A percentile compares a stretch with the other conserved stretches of the same genome.
Evolutionary conservation across 208 protist genomes (phyloP).

Genomic region (Leishmania arabica): DNA sequence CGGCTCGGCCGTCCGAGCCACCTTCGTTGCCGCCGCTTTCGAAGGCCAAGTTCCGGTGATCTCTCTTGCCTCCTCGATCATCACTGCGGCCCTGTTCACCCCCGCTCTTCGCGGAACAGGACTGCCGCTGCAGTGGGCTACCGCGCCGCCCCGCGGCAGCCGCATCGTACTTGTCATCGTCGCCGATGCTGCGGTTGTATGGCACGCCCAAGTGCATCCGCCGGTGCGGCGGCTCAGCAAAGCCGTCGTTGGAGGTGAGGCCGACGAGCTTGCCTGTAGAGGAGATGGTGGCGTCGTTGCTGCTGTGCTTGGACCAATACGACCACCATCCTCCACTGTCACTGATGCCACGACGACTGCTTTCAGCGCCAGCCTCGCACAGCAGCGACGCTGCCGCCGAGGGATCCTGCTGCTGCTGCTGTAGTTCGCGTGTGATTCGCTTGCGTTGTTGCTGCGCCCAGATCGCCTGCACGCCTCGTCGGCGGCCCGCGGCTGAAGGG

Average conservation of each 20-base stretch:
- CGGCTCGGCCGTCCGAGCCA: not conserved
- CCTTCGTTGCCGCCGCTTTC: not conserved
- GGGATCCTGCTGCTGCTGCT: conserved; percentile 8
- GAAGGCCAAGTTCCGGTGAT: not conserved
- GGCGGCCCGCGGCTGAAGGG: not conserved
- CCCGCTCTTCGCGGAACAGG: not conserved
- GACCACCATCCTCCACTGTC: not conserved
- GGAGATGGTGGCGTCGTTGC: not conserved
- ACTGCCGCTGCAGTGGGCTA: not conserved
- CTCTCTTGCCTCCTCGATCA: not conserved
- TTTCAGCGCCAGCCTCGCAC: not conserved
- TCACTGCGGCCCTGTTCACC: not conserved
- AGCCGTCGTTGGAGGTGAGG: conserved; percentile 24
- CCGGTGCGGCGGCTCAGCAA: not conserved
- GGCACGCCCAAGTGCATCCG: not conserved
- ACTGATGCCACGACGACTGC: not conserved
- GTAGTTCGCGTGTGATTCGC: conserved; percentile 28
- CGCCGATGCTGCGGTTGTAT: not conserved
- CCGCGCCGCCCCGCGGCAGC: not conserved
- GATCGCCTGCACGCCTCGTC: conserved; percentile 14
- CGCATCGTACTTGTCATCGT: not conserved
- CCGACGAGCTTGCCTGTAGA: conserved; percentile 13
- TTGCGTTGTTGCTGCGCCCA: conserved; percentile 35
- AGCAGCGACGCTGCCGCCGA: not conserved
- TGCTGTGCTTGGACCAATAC: not conserved